Evolutionary conservation across 768 basidiomycete species (phyloP).

Genomic region (Chlorophyllum brunneum): DNA sequence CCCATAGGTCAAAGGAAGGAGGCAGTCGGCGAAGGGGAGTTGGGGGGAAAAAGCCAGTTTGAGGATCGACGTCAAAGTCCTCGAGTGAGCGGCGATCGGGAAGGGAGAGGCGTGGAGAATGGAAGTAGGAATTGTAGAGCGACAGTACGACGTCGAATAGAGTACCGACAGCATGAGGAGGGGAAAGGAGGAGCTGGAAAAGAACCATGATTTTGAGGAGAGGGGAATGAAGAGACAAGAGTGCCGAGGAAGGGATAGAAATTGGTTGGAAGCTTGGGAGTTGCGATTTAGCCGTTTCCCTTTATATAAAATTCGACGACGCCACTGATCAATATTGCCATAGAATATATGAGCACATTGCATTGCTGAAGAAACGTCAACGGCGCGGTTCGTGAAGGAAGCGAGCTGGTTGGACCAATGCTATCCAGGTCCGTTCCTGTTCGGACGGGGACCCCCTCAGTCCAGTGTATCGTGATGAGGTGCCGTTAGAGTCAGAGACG

Average conservation of each 20-base stretch:
- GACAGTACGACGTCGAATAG: slow-evolving; percentile 44
- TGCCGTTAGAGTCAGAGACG: slow-evolving; percentile 3
- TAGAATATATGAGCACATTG: slow-evolving; percentile 8
- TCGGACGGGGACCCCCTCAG: slow-evolving; percentile 4
- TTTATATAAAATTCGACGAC: slow-evolving; percentile 21
- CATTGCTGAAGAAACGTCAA: slow-evolving; percentile 4
- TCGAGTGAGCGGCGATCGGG: slow-evolving; percentile 31
- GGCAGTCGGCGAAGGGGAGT: slow-evolving; percentile 55
- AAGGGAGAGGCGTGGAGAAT: slow-evolving; percentile 25
- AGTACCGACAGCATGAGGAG: slow-evolving; percentile 45
- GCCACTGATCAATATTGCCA: slow-evolving; percentile 13
- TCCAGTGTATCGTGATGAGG: slow-evolving; percentile 11
- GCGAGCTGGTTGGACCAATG: slow-evolving; percentile 11
- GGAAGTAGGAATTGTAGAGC: slow-evolving; percentile 40
- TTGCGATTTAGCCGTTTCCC: slow-evolving; percentile 10
- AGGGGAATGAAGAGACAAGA: slow-evolving; percentile 6
- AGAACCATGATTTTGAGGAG: slow-evolving; percentile 31
- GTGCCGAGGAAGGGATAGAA: not conserved
- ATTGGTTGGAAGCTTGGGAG: slow-evolving; percentile 1
- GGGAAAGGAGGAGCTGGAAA: slow-evolving; percentile 47
- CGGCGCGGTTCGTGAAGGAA: slow-evolving; percentile 7
- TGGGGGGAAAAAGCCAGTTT: slow-evolving; percentile 84
- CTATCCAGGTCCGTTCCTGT: slow-evolving; percentile 9
- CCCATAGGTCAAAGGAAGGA: slow-evolving; percentile 62
- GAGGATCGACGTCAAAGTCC: slow-evolving; percentile 54